Percentiles rank a stretch among this genome's conserved stretches.
Conservation (phyloP, 2,329 filamentous ascomycete species). For the Macrophomina tecta region DNA sequence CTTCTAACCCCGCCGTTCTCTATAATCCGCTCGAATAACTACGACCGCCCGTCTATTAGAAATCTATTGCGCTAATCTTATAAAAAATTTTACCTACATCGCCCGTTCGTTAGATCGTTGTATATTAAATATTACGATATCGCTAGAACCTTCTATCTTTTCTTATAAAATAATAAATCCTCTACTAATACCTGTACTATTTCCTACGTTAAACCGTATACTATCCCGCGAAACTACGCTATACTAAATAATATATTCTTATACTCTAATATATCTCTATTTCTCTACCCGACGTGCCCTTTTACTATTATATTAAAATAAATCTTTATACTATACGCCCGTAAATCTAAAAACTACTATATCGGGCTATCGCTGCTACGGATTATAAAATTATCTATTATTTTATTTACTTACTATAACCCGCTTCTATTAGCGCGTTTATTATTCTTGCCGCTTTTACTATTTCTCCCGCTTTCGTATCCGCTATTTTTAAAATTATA, state of each 20-base stretch:
- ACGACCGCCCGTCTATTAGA: neutral
- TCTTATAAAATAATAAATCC: too few species aligned
- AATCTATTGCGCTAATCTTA: slow-evolving; percentile 27
- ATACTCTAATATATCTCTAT: slow-evolving; percentile 30
- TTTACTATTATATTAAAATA: slow-evolving; percentile 31
- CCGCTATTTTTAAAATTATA: neutral
- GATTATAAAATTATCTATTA: slow-evolving; percentile 33
- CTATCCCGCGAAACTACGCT: neutral
- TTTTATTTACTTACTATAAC: slow-evolving; percentile 18
- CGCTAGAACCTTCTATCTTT: too few species aligned
- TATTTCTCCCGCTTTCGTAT: slow-evolving; percentile 17
- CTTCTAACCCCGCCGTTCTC: neutral
- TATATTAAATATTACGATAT: slow-evolving; percentile 22
- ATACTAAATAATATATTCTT: slow-evolving; percentile 28
- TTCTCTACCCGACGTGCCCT: slow-evolving; percentile 28
- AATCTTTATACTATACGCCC: slow-evolving; percentile 31
- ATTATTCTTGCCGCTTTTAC: slow-evolving; percentile 26
- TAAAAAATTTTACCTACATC: slow-evolving; percentile 32
- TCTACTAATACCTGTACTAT: too few species aligned
- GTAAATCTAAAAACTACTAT: slow-evolving; percentile 33
- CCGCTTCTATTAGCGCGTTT: neutral
- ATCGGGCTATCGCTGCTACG: slow-evolving; percentile 30
- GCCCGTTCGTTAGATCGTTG: slow-evolving; percentile 28
- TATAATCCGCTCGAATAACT: neutral
- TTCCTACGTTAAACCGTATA: neutral